Evolutionary conservation across 1,284 basidiomycete genomes (phyloP).

Genomic region (Uromyces viciae-fabae): DNA sequence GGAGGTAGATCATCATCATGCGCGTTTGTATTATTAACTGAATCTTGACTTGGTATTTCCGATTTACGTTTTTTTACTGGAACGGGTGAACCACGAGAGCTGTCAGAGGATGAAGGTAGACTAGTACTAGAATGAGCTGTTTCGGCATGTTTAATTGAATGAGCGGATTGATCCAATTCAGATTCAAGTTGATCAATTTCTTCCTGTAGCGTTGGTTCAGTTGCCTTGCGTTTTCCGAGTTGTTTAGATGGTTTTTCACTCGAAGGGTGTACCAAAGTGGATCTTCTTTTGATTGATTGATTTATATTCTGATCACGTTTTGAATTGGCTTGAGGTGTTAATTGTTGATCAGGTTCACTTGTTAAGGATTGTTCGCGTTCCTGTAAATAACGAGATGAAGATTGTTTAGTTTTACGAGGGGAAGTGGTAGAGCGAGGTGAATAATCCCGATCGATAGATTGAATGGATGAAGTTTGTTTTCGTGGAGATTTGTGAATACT

Average conservation of each 20-base stretch:
- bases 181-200: background rate
- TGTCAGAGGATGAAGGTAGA: constrained; percentile 7
- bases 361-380: background rate
- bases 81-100: background rate
- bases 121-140: background rate
- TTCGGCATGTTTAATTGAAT: background rate
- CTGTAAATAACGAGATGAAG: background rate
- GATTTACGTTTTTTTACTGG: constrained; percentile 29
- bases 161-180: constrained; percentile 1
- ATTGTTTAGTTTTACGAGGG: background rate
- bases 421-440: background rate
- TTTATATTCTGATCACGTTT: background rate
- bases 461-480: constrained; percentile 24
- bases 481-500: background rate
- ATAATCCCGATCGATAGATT: constrained; percentile 10
- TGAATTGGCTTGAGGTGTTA: constrained; percentile 12
- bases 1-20: background rate
- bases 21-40: background rate
- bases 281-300: constrained; percentile 7
- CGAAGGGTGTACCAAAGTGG: background rate
- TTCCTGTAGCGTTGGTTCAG: background rate
- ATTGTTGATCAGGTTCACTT: constrained; percentile 9
- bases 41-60: constrained; percentile 27
- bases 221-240: constrained; percentile 22
- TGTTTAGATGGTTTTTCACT: background rate